Conservation (phyloP, 768 basidiomycete species). For the Rickenella mellea region DNA sequence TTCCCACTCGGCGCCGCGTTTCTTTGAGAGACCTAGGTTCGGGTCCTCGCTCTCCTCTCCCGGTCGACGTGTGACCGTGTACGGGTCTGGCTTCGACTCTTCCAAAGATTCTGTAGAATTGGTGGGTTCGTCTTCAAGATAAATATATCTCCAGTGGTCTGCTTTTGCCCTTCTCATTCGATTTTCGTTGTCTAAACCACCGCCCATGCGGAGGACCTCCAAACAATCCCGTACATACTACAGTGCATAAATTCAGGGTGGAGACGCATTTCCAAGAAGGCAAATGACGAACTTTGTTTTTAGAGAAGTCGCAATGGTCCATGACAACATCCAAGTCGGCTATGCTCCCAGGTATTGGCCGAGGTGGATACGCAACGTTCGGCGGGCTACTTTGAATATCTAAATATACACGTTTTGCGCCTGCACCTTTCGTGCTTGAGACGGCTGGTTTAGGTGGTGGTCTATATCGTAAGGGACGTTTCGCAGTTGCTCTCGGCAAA, state of each 20-base stretch:
- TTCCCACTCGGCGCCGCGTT: constrained; percentile 57
- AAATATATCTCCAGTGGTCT: constrained; percentile 86
- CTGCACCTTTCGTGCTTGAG: constrained; percentile 58
- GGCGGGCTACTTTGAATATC: constrained; percentile 55
- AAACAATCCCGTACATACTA: constrained; percentile 97
- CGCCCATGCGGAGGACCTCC: constrained; percentile 87
- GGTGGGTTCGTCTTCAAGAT: constrained; percentile 45
- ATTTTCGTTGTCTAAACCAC: constrained; percentile 75
- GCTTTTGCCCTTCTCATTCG: constrained; percentile 65
- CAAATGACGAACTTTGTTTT: constrained; percentile 47
- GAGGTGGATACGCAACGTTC: constrained; percentile 73
- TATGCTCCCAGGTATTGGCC: constrained; percentile 77
- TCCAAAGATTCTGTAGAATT: constrained; percentile 24
- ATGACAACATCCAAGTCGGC: constrained; percentile 86
- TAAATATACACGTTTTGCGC: constrained; percentile 70
- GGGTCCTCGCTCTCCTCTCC: constrained; percentile 30
- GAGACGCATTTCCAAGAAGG: neutral
- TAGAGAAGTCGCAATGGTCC: constrained; percentile 88
- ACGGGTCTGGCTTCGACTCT: constrained; percentile 15
- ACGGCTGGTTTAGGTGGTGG: constrained; percentile 36
- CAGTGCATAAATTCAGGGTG: neutral
- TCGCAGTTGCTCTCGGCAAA: constrained; percentile 44
- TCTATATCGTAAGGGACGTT: constrained; percentile 41
- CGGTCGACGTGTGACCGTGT: constrained; percentile 21
- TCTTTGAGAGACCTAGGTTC: constrained; percentile 47